Evolutionary conservation across 352 stramenopile genomes (phyloP).

Genomic region (Phytophthora brassicae): DNA sequence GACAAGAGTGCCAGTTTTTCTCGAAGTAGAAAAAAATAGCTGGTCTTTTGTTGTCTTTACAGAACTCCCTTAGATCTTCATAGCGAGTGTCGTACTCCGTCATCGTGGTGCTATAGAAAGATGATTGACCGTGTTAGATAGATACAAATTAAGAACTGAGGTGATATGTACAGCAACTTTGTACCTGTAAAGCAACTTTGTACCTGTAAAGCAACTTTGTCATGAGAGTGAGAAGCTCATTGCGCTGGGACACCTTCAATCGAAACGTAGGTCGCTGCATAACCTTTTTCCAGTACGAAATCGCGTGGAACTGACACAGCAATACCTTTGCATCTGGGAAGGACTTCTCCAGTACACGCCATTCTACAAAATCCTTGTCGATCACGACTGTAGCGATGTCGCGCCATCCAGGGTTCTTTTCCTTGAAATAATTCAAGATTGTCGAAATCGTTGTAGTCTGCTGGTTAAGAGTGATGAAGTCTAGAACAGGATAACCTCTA

Average conservation of each 20-base stretch:
- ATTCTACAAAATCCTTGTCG: constrained; percentile 32
- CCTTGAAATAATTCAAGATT: constrained; percentile 22
- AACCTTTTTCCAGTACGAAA: constrained; percentile 1
- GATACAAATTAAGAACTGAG: neutral
- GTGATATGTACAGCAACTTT: no score
- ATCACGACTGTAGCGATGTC: neutral
- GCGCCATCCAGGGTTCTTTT: constrained; percentile 11
- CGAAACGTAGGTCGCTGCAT: constrained; percentile 5
- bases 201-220: constrained; percentile 19
- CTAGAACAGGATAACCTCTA: constrained; percentile 18
- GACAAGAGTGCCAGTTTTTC: constrained; percentile 19
- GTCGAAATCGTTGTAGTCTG: constrained; percentile 11
- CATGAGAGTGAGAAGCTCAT: neutral
- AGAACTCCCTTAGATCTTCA: neutral
- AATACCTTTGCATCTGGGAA: neutral
- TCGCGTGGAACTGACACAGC: neutral
- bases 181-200: no score
- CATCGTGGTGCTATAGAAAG: neutral
- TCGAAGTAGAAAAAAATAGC: constrained; percentile 15
- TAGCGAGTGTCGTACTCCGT: neutral
- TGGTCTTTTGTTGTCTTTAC: neutral
- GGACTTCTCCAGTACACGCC: constrained; percentile 2
- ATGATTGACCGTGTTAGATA: neutral
- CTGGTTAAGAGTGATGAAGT: constrained; percentile 24
- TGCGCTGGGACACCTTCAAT: constrained; percentile 10